Evolutionary conservation across 176 grass and related monocot genomes (phyloP).

Genomic region (Urochloa ruziziensis): DNA sequence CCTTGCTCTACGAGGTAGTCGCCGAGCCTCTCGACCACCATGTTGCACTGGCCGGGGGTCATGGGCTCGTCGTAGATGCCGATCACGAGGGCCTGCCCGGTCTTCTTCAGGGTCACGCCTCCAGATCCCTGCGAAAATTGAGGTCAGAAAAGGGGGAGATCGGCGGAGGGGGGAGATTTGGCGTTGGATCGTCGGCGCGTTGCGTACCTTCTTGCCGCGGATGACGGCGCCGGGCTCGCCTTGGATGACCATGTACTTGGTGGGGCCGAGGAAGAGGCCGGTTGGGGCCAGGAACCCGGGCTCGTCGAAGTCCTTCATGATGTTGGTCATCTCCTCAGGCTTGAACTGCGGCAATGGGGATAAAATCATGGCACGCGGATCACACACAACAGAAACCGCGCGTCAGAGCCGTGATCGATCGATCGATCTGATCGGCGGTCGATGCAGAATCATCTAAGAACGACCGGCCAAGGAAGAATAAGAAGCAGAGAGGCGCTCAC

Average conservation of each 20-base stretch:
- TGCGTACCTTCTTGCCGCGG: constrained; percentile 82
- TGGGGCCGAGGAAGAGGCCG: constrained; percentile 56
- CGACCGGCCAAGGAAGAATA: too few species aligned
- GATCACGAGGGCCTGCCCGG: constrained; percentile 68
- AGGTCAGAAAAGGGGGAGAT: neutral
- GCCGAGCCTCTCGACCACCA: constrained; percentile 90
- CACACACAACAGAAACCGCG: neutral
- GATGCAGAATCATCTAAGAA: too few species aligned
- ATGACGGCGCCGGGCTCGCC: constrained; percentile 84
- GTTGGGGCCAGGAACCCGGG: constrained; percentile 77
- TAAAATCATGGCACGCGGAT: neutral
- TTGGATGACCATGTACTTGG: constrained; percentile 93
- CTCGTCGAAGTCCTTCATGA: constrained; percentile 90
- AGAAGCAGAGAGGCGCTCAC: constrained; percentile 14
- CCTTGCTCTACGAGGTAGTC: constrained; percentile 88
- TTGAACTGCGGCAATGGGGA: constrained; percentile 46
- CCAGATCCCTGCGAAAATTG: constrained; percentile 55
- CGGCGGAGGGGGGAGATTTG: neutral
- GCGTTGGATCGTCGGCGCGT: neutral
- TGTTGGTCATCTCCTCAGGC: constrained; percentile 63
- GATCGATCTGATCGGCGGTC: neutral
- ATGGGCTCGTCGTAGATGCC: constrained; percentile 96
- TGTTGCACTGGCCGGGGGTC: constrained; percentile 86
- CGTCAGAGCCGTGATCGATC: neutral
- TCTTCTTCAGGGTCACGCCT: constrained; percentile 85